Evolutionary conservation across 2,329 filamentous ascomycete genomes (phyloP).

Genomic region (Fusarium sp.): DNA sequence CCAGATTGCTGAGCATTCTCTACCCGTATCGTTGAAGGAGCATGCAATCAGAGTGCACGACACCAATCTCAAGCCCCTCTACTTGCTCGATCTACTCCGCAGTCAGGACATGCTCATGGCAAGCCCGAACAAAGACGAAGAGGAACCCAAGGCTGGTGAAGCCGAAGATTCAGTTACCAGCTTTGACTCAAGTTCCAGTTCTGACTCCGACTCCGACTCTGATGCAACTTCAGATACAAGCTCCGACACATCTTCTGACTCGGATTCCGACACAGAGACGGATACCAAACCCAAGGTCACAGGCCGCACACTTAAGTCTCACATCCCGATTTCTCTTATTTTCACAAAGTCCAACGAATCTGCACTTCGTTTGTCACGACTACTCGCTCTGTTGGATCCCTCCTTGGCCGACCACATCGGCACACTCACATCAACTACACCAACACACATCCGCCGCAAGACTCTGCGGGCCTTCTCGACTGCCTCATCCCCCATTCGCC

Average conservation of each 20-base stretch:
- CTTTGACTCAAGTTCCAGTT: slow-evolving; percentile 40
- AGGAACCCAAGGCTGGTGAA: slow-evolving; percentile 41
- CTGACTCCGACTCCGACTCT: slow-evolving; percentile 49
- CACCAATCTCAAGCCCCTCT: slow-evolving; percentile 80
- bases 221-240: slow-evolving; percentile 46
- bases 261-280: slow-evolving; percentile 47
- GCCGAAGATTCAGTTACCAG: slow-evolving; percentile 53
- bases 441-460: slow-evolving; percentile 76
- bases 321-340: slow-evolving; percentile 71
- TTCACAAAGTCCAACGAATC: slow-evolving; percentile 94
- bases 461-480: slow-evolving; percentile 75
- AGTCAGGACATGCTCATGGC: slow-evolving; percentile 60
- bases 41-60: slow-evolving; percentile 76
- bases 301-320: slow-evolving; percentile 35
- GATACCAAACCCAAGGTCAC: slow-evolving; percentile 33
- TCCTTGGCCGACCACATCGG: slow-evolving; percentile 67
- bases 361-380: slow-evolving; percentile 84
- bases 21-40: slow-evolving; percentile 75
- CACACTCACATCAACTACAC: slow-evolving; percentile 81
- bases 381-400: slow-evolving; percentile 76
- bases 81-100: slow-evolving; percentile 81
- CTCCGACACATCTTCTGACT: slow-evolving; percentile 47
- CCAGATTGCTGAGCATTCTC: slow-evolving; percentile 58
- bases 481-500: slow-evolving; percentile 73
- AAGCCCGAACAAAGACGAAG: slow-evolving; percentile 19